These are phyloP conservation scores for Inga oerstediana DNA, from an alignment of 306 rosid species.

Conservation along the genomic window DNA sequence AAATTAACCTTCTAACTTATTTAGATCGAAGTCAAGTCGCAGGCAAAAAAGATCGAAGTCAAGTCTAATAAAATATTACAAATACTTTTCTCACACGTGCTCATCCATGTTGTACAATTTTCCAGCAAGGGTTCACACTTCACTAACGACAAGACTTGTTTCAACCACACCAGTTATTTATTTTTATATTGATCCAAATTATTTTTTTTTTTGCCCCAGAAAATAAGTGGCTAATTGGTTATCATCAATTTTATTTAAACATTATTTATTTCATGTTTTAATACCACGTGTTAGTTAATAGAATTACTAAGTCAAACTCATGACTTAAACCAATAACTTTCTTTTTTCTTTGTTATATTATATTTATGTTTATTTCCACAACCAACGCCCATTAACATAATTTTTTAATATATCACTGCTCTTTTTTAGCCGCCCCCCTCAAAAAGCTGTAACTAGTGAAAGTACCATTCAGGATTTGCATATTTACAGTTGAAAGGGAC, in stretches of 20 bases:
- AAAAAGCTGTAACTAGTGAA: neutral
- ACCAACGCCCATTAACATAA: neutral
- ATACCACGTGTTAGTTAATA: neutral
- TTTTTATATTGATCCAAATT: neutral
- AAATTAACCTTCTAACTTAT: too few relatives aligned
- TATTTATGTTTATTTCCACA: neutral
- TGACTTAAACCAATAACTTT: too few relatives aligned
- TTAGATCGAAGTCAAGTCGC: neutral
- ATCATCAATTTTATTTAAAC: neutral
- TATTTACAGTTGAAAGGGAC: neutral
- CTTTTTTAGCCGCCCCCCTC: neutral
- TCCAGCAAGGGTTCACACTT: neutral
- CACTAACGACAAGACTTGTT: neutral
- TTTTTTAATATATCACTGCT: neutral
- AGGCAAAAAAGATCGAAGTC: too few relatives aligned
- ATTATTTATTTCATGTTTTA: neutral
- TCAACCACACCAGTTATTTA: neutral
- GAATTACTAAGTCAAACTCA: neutral
- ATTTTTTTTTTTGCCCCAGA: too few relatives aligned
- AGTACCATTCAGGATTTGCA: neutral
- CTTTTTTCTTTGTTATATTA: too few relatives aligned
- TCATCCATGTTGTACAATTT: neutral
- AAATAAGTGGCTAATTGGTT: neutral
- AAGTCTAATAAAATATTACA: neutral
- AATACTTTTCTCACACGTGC: neutral